Base-by-base conservation (phyloP, 352 stramenopile genomes). In the Globisporangium ultimum region DNA sequence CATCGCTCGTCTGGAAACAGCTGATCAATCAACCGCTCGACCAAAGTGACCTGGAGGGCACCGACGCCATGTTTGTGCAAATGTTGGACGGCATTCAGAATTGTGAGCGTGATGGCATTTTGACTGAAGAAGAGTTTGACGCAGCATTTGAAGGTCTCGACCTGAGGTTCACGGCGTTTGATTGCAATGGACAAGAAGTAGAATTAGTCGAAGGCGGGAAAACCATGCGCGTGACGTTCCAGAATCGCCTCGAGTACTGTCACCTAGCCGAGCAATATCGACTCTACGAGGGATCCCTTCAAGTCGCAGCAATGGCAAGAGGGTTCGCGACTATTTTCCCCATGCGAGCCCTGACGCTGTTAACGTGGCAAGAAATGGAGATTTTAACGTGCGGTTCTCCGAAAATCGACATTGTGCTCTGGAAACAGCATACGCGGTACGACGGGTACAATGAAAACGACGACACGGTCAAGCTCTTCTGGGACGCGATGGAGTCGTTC, bases 1-100 rank as follows among this genome's bases (percentile, higher is more conserved):
- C 91, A 24, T 88, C 91, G 17, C 70, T 98, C 9, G 91, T 98
- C 59, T 98, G 95, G 95, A 98, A 98, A 71, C 73, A 93, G 46
- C 65, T 98, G 24, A 70, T 97, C 20, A 69, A 79, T 8, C 74
- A 97, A 52, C 74, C 88, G 13, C 71, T 97, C 9, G 80, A 79
- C 17, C 70, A 72, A 14, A 69, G 73, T 13, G 95, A 98, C 67
- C 70, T 98, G 10, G 87, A 97, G 50, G 87, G 65, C 34, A 94
- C 91, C 2, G 92, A 98, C 65, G 81, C 84, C 20, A 95, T 96
- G 73, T 82, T 97, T 46, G 78, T 95, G 34, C 84, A 96, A 47
- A 97, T 91, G 75, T 68, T 97, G 10, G 81, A 96, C 18, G 89
- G 80, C 0, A 94, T 98, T 48, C 74, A 70, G 15, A 75, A 84